Evolutionary conservation across 805 yeast species (phyloP).

Genomic region (Yamadazyma olivae): DNA sequence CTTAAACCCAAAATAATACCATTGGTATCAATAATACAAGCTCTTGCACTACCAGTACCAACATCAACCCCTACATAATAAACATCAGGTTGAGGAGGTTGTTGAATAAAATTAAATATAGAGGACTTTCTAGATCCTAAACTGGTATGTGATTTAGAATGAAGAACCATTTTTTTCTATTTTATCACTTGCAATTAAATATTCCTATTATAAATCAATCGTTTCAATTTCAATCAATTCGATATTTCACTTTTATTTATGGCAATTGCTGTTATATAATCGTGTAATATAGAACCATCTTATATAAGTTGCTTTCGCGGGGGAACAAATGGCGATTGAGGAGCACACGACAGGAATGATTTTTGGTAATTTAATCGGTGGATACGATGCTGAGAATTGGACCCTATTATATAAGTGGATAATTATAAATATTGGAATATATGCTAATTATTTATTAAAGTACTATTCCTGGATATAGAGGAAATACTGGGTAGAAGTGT

Average conservation of each 20-base stretch:
- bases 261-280: too few species aligned
- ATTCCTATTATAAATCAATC: too few species aligned
- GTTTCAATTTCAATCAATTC: too few species aligned
- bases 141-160: slow-evolving; percentile 36
- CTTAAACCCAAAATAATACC: slow-evolving; percentile 81
- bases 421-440: too few species aligned
- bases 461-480: too few species aligned
- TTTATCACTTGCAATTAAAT: background rate
- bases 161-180: background rate
- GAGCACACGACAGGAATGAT: slow-evolving; percentile 6
- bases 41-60: slow-evolving; percentile 98
- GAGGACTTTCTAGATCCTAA: slow-evolving; percentile 38
- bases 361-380: slow-evolving; percentile 5
- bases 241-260: too few species aligned
- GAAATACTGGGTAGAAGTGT: too few species aligned
- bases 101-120: slow-evolving; percentile 32
- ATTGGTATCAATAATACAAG: slow-evolving; percentile 79
- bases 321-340: background rate
- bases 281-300: too few species aligned
- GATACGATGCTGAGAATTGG: too few species aligned
- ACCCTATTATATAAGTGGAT: too few species aligned
- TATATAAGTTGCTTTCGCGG: too few species aligned
- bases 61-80: slow-evolving; percentile 85
- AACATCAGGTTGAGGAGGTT: slow-evolving; percentile 42
- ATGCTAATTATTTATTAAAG: too few species aligned